phyloP scores from a whole-genome alignment of 352 stramenopile species.

The Peronospora destructor region DNA sequence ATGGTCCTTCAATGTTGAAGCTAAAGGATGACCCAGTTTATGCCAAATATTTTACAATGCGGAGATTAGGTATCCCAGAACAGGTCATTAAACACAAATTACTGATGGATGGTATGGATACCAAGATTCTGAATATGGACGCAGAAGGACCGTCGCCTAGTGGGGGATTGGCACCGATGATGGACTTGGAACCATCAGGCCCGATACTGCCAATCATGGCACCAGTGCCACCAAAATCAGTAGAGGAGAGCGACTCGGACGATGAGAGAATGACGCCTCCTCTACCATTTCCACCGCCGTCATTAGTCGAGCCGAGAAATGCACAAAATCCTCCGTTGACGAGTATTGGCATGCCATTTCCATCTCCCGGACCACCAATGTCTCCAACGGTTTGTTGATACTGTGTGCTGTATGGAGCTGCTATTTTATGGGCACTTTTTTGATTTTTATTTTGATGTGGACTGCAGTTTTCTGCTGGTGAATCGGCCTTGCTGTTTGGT shows the following conservation, averaged over 20 bases:
- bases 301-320: constrained; percentile 17
- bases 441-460: constrained; percentile 15
- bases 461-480: constrained; percentile 34
- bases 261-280: constrained; percentile 23
- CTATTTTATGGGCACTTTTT: background rate
- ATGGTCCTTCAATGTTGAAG: constrained; percentile 49
- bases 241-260: constrained; percentile 20
- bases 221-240: constrained; percentile 17
- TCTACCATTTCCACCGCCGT: constrained; percentile 25
- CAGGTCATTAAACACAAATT: constrained; percentile 76
- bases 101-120: constrained; percentile 67
- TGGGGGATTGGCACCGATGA: constrained; percentile 27
- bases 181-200: constrained; percentile 23
- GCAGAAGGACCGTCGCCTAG: constrained; percentile 70
- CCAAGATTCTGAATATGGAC: constrained; percentile 70
- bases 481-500: constrained; percentile 47
- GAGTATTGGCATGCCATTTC: constrained; percentile 53
- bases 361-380: constrained; percentile 34
- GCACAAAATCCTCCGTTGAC: constrained; percentile 22
- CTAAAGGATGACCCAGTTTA: constrained; percentile 79
- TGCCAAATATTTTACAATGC: constrained; percentile 85
- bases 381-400: constrained; percentile 49
- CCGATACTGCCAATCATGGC: constrained; percentile 36
- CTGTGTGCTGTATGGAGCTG: background rate
- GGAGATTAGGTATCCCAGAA: constrained; percentile 59